Evolutionary conservation across 495 filamentous ascomycete species (phyloP).

Genomic region (Collariella sp.): DNA sequence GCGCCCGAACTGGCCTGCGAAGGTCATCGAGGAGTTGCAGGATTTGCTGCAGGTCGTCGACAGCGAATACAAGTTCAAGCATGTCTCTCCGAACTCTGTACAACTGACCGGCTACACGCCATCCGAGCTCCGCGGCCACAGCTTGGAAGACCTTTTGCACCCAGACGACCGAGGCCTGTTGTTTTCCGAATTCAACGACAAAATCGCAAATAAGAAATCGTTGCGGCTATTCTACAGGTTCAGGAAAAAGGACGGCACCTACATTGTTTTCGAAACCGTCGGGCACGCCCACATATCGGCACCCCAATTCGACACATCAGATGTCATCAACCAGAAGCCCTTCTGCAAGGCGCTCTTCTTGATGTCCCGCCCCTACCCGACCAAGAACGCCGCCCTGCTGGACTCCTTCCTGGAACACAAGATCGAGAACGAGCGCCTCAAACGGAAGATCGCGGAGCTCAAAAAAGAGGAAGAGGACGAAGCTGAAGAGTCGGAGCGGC

Average conservation of each 20-base stretch:
- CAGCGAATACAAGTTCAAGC: slow-evolving; percentile 71
- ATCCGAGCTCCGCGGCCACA: slow-evolving; percentile 61
- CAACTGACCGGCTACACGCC: slow-evolving; percentile 67
- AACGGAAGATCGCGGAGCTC: slow-evolving; percentile 74
- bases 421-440: slow-evolving; percentile 87
- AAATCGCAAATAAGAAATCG: slow-evolving; percentile 69
- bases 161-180: slow-evolving; percentile 82
- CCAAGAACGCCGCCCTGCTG: slow-evolving; percentile 70
- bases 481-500: slow-evolving; percentile 41
- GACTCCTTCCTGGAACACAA: slow-evolving; percentile 97
- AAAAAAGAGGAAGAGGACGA: slow-evolving; percentile 82
- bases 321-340: slow-evolving; percentile 51
- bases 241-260: slow-evolving; percentile 62
- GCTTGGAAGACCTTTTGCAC: slow-evolving; percentile 75
- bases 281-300: slow-evolving; percentile 84
- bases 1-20: slow-evolving; percentile 79
- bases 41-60: slow-evolving; percentile 85
- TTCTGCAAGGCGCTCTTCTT: slow-evolving; percentile 89
- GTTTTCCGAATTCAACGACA: slow-evolving; percentile 81
- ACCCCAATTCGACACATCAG: slow-evolving; percentile 51
- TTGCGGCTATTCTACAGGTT: slow-evolving; percentile 88
- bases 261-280: slow-evolving; percentile 76
- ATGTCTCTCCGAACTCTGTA: slow-evolving; percentile 72
- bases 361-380: slow-evolving; percentile 86
- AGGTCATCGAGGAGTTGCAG: slow-evolving; percentile 80